Evolutionary conservation across 345 rosid genomes (phyloP).

Genomic region (Limnanthes douglasii): DNA sequence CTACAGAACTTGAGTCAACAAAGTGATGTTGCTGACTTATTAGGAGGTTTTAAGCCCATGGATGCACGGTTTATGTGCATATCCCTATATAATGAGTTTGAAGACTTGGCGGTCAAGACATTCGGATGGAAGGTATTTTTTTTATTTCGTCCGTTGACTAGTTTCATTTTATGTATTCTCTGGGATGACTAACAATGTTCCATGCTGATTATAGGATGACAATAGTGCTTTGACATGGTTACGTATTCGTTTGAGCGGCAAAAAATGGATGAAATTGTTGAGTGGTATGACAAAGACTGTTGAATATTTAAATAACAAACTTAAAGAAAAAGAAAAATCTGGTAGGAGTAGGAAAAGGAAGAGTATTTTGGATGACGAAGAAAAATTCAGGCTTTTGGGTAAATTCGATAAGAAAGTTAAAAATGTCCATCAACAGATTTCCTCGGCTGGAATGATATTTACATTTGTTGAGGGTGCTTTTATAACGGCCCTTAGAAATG

Average conservation of each 20-base stretch:
- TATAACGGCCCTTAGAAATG: conserved; percentile 74
- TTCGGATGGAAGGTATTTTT: conserved; percentile 34
- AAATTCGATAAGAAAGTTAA: conserved; percentile 34
- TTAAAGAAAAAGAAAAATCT: conserved; percentile 11
- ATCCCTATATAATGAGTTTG: conserved; percentile 62
- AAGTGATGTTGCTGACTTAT: conserved; percentile 83
- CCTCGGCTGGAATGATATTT: conserved; percentile 75
- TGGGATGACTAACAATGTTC: conserved; percentile 9
- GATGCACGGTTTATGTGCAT: conserved; percentile 52
- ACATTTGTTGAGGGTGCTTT: conserved; percentile 97
- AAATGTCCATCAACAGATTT: conserved; percentile 35
- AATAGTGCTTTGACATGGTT: conserved; percentile 19
- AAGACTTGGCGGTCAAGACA: conserved; percentile 33
- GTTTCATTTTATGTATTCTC: conserved; percentile 1
- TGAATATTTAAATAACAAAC: conserved; percentile 11
- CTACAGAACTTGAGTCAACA: conserved; percentile 94
- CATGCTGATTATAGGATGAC: conserved; percentile 34
- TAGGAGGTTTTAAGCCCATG: conserved; percentile 95
- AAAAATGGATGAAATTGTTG: conserved; percentile 49
- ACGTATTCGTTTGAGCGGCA: conserved; percentile 23
- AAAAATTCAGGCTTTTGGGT: conserved; percentile 32
- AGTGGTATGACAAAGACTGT: conserved; percentile 28
- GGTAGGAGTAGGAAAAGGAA: conserved; percentile 52
- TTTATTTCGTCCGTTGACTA: neutral
- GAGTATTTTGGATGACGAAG: conserved; percentile 29